Base-by-base conservation (phyloP, 1,284 basidiomycete species). In the Ganoderma meredithae region DNA sequence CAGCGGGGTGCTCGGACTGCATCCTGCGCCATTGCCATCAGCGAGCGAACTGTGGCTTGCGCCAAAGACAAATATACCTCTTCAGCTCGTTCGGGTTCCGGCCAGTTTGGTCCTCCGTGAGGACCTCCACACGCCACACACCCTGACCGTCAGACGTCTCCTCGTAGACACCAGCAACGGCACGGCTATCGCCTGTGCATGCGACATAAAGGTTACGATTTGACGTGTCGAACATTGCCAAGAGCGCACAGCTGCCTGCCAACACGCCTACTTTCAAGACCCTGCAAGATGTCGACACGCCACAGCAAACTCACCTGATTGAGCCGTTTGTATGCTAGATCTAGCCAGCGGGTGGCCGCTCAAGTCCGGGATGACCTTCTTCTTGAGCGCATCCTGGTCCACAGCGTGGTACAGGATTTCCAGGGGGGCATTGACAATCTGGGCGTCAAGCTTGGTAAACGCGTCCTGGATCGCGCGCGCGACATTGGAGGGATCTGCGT, bases 31-130 rank as follows among this genome's bases (percentile, higher is more conserved):
- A 31, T 27, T 33, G 13, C 25, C 17, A 31, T 64, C 13, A 60
- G 52, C 17, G 17, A 41, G 36, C 43, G 59, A 39, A 36, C 17
- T 31, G 47, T 9, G 17, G 55, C 36, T 49, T 22, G n/a, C 13
- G 15, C 9, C 58, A 5, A 52, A 33, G 31, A 2, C 3, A 53
- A 70, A 80, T 61, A 36, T 72, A 93, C 92, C 92, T 85, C 78
- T 84, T 84, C 40, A 88, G 78, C 81, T 99, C 97, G 66, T 88
- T 91, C 13, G 88, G 90, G 78, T 97, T 99, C 69, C 95, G 88
- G 36, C 96, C 97, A 12, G 96, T 99, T 83, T 99, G 97, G 78
- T 99, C 98, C 77, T 98, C 94, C 43, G 89, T 95, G 68, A 99
- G 85, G 25, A 95, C 94, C 78, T 98, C 96, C 25, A 96, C 93